These are phyloP conservation scores for Sporothrix protearum DNA, from an alignment of 2,329 filamentous ascomycete species.

Conservation along the genomic window DNA sequence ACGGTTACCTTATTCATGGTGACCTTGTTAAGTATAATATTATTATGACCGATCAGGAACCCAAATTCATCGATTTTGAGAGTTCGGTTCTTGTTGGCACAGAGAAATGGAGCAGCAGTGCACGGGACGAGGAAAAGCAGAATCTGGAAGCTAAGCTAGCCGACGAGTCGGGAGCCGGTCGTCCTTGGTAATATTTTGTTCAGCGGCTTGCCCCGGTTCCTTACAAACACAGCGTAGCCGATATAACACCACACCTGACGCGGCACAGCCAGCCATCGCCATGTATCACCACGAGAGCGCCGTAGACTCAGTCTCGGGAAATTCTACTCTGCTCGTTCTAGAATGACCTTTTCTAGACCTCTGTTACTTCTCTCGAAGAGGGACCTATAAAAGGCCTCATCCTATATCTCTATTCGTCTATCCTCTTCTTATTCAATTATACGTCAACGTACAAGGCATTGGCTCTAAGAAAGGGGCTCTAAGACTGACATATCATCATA, in stretches of 20 bases:
- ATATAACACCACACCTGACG: too few species aligned
- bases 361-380: not conserved
- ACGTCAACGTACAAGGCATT: not conserved
- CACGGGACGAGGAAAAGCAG: conserved; percentile 12
- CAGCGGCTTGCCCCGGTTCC: too few species aligned
- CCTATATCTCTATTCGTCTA: not conserved
- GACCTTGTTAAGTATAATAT: conserved; percentile 13
- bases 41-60: not conserved
- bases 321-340: not conserved
- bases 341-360: not conserved
- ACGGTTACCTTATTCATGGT: conserved; percentile 3
- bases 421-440: not conserved
- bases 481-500: not conserved
- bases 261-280: too few species aligned
- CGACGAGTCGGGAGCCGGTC: conserved; percentile 6
- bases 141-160: conserved; percentile 3
- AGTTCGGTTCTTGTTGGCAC: conserved; percentile 5
- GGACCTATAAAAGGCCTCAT: not conserved
- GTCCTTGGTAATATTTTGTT: not conserved
- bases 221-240: too few species aligned
- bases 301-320: not conserved
- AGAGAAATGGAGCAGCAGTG: conserved; percentile 11
- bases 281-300: not conserved
- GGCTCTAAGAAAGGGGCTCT: not conserved
- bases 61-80: conserved; percentile 16